These are phyloP conservation scores for Ceratobasidium sp. DNA, from an alignment of 1,284 basidiomycete genomes.

Conservation along the genomic window DNA sequence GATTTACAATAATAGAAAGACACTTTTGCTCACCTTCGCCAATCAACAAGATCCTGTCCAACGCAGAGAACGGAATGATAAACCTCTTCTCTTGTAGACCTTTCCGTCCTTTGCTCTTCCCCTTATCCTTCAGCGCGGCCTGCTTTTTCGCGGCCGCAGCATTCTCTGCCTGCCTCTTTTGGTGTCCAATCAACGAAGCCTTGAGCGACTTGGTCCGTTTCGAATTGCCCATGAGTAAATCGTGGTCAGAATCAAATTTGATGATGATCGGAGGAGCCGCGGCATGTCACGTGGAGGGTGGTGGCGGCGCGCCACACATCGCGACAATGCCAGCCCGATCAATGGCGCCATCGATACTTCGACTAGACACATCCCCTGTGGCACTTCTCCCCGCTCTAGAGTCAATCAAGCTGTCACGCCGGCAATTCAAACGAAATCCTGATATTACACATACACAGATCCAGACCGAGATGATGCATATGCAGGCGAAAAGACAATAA, in stretches of 20 bases:
- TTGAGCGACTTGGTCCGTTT: slow-evolving; percentile 25
- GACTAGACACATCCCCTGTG: not conserved
- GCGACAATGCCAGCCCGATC: no score
- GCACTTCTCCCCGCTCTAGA: not conserved
- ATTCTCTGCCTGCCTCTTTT: slow-evolving; percentile 28
- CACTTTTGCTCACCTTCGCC: slow-evolving; percentile 70
- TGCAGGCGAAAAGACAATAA: slow-evolving; percentile 39
- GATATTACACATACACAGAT: slow-evolving; percentile 38
- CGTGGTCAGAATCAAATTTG: not conserved
- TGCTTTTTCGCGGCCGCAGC: slow-evolving; percentile 1
- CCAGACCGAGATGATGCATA: slow-evolving; percentile 20
- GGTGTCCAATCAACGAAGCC: not conserved
- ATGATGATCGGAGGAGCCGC: not conserved
- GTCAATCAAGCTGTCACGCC: not conserved
- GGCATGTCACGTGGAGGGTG: not conserved
- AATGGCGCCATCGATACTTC: not conserved
- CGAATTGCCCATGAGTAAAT: slow-evolving; percentile 4
- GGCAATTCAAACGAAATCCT: slow-evolving; percentile 5
- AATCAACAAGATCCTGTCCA: slow-evolving; percentile 84
- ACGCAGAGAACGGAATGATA: slow-evolving; percentile 70
- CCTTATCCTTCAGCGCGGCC: slow-evolving; percentile 20
- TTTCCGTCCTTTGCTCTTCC: slow-evolving; percentile 1
- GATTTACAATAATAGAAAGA: not conserved
- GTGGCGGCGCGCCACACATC: not conserved
- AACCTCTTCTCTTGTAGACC: not conserved